Base-by-base conservation (phyloP, 306 rosid species). In the Datisca glomerata region DNA sequence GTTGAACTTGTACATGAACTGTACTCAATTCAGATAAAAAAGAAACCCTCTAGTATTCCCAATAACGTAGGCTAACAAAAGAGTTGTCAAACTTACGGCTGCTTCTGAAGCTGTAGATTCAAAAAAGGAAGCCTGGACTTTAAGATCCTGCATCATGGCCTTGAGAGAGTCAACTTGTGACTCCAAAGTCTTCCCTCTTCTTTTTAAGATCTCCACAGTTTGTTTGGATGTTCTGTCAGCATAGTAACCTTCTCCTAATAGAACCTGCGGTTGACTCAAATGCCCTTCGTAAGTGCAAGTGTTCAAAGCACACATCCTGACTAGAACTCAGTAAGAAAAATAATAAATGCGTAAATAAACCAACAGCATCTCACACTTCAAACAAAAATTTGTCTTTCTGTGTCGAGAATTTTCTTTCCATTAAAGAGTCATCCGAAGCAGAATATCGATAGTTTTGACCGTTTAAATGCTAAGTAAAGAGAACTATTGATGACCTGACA, bases 221-320 rank as follows among this genome's bases (percentile, higher is more conserved):
- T 83, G 94, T 55, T 72, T 87, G 9, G 89, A 76, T 0, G 93
- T 87, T 59, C 80, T 74, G 21, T 79, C 93, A 0, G 71, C 89
- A 59, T 74, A 80, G 54, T 83, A 83, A 5, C 93, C 89, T 63
- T 83, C 97, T 45, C 97, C 97, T 43, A 87, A 42, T 15, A 87
- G 83, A 61, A 86, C 96, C 96, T 86, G 43, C 49, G 47, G 41
- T 18, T 25, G 38, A 14, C n/a, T n/a, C n/a, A n/a, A n/a, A n/a
- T n/a, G n/a, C n/a, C n/a, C n/a, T n/a, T n/a, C n/a, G n/a, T n/a
- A n/a, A n/a, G n/a, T n/a, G n/a, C n/a, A n/a, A n/a, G n/a, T n/a
- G 14, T 14, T 49, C 31, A 49, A 18, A 40, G 39, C 45, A 18
- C 12, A 48, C 13, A 48, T 31, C 12, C 28, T 6, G 29, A 20